Evolutionary conservation across 345 rosid genomes (phyloP).

Genomic region (Syzygium jambos): DNA sequence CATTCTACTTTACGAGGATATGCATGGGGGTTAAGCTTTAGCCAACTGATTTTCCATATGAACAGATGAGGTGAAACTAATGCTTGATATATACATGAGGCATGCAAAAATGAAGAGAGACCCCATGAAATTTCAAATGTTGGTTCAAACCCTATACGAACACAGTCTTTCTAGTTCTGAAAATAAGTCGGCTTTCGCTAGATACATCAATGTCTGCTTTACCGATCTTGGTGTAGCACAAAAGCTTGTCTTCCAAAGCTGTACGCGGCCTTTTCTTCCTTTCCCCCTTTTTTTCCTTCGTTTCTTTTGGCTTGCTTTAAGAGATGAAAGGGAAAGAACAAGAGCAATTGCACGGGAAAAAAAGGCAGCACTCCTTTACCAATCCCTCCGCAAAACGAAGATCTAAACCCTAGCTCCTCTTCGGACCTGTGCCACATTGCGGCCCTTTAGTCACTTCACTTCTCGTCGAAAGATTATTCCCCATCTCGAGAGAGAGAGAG

Average conservation of each 20-base stretch:
- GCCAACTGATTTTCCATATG: not conserved
- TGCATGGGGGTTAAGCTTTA: not conserved
- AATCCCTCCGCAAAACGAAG: not conserved
- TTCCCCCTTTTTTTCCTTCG: not conserved
- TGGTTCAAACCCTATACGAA: not conserved
- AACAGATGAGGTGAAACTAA: not conserved
- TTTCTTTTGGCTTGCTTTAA: not conserved
- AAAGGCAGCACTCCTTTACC: conserved; percentile 18
- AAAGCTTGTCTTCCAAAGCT: not conserved
- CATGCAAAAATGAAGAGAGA: not conserved
- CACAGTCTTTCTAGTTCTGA: not conserved
- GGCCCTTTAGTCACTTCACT: conserved; percentile 35
- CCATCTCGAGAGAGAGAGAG: not conserved
- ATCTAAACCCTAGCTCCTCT: not conserved
- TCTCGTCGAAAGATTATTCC: conserved; percentile 29
- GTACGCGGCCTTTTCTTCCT: not conserved
- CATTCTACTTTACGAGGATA: not conserved
- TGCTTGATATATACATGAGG: not conserved
- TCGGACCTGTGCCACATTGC: conserved; percentile 17
- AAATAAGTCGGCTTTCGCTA: not conserved
- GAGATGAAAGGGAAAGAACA: not conserved
- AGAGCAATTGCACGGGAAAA: not conserved
- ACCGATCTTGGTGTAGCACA: not conserved
- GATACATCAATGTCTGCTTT: not conserved
- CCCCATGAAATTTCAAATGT: not conserved